Conservation (phyloP, 768 basidiomycete species). For the Cystofilobasidium macerans region DNA sequence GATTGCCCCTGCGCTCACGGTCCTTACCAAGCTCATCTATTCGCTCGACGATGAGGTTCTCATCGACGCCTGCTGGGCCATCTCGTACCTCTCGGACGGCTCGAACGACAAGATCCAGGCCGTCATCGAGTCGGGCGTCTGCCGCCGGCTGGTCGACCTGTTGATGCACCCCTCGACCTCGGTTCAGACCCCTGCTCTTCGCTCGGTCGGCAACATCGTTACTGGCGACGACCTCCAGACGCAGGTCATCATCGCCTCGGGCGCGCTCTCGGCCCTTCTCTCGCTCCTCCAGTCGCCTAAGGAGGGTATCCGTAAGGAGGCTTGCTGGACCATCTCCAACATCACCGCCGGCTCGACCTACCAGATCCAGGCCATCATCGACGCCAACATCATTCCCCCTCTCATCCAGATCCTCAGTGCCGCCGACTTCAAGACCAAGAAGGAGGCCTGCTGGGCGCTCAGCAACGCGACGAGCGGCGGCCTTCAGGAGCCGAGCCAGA, state of each 20-base stretch:
- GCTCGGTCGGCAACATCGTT: slow-evolving; percentile 97
- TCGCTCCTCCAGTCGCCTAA: slow-evolving; percentile 89
- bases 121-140: slow-evolving; percentile 96
- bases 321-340: slow-evolving; percentile 99
- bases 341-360: slow-evolving; percentile 83
- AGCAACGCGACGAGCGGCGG: slow-evolving; percentile 98
- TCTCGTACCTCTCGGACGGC: slow-evolving; percentile 97
- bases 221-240: slow-evolving; percentile 99
- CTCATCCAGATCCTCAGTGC: slow-evolving; percentile 95
- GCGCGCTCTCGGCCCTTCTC: slow-evolving; percentile 87
- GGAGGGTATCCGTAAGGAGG: slow-evolving; percentile 98
- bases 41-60: slow-evolving; percentile 97
- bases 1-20: slow-evolving; percentile 95
- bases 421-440: slow-evolving; percentile 98
- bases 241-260: slow-evolving; percentile 96
- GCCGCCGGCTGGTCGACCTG: slow-evolving; percentile 90
- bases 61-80: slow-evolving; percentile 99
- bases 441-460: slow-evolving; percentile 99
- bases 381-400: slow-evolving; percentile 91
- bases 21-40: slow-evolving; percentile 94
- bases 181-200: slow-evolving; percentile 94
- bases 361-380: slow-evolving; percentile 94
- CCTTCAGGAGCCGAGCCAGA: slow-evolving; percentile 88
- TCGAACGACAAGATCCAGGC: slow-evolving; percentile 99
- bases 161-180: slow-evolving; percentile 70